These are phyloP conservation scores for Syzygium jambos DNA, from an alignment of 345 rosid species.

Conservation along the genomic window DNA sequence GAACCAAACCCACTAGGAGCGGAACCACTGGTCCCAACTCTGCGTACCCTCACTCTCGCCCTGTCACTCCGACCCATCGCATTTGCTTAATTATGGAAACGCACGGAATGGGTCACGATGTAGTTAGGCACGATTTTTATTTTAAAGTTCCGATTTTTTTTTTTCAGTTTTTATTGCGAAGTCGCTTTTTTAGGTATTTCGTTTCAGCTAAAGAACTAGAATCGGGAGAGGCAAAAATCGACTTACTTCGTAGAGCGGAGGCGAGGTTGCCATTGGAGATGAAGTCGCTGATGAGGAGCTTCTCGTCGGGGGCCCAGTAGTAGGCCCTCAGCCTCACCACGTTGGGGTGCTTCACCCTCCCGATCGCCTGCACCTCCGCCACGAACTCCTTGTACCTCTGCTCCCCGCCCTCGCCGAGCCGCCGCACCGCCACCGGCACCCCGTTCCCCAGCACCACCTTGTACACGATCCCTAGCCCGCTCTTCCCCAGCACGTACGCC, in stretches of 20 bases:
- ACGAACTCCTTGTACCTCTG: constrained; percentile 88
- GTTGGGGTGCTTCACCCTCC: constrained; percentile 91
- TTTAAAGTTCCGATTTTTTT: neutral
- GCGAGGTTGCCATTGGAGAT: constrained; percentile 88
- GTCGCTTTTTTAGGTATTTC: neutral
- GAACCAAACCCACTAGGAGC: neutral
- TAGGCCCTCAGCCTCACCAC: constrained; percentile 88
- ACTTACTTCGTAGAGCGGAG: constrained; percentile 69
- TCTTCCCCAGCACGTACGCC: constrained; percentile 93
- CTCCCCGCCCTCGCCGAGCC: constrained; percentile 96
- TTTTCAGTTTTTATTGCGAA: neutral
- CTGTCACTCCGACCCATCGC: neutral
- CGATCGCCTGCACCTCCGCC: constrained; percentile 83
- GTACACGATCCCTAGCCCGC: constrained; percentile 94
- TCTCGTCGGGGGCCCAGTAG: constrained; percentile 98
- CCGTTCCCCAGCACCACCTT: constrained; percentile 97
- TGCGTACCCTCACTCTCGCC: neutral
- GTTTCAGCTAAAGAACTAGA: neutral
- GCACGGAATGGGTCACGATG: neutral
- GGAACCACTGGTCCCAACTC: neutral
- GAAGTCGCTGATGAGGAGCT: constrained; percentile 85
- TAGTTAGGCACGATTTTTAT: too few relatives aligned
- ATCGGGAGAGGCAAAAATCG: neutral
- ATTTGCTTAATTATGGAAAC: neutral
- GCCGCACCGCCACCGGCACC: constrained; percentile 83